These are phyloP conservation scores for Datisca glomerata DNA, from an alignment of 306 rosid genomes.

Conservation along the genomic window DNA sequence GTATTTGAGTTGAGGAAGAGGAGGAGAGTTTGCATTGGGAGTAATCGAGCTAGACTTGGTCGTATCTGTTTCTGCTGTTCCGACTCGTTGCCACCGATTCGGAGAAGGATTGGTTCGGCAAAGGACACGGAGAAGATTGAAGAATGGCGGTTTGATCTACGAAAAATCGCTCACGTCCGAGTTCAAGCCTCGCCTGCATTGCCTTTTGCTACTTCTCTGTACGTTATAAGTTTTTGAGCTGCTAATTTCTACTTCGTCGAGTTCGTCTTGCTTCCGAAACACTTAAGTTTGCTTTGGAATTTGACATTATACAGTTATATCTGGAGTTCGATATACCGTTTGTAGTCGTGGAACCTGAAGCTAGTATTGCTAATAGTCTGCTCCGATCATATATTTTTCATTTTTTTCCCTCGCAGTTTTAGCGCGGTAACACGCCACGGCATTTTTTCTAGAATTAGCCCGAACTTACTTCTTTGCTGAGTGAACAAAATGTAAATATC, in stretches of 20 bases:
- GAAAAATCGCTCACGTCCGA: slow-evolving; percentile 41
- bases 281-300: too few relatives aligned
- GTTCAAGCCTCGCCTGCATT: slow-evolving; percentile 54
- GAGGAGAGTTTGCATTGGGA: slow-evolving; percentile 12
- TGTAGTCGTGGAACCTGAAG: too few relatives aligned
- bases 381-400: too few relatives aligned
- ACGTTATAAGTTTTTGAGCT: slow-evolving; percentile 10
- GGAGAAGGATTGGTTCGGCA: slow-evolving; percentile 31
- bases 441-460: too few relatives aligned
- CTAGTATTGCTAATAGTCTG: too few relatives aligned
- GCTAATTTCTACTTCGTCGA: not conserved
- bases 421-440: too few relatives aligned
- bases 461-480: too few relatives aligned
- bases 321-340: too few relatives aligned
- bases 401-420: too few relatives aligned
- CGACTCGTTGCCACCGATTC: slow-evolving; percentile 53
- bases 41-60: slow-evolving; percentile 20
- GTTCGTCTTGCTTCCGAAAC: too few relatives aligned
- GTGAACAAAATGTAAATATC: too few relatives aligned
- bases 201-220: slow-evolving; percentile 79
- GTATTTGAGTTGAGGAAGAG: slow-evolving; percentile 25
- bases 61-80: slow-evolving; percentile 45
- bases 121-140: slow-evolving; percentile 38
- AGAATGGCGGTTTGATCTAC: slow-evolving; percentile 47
- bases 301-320: too few relatives aligned